These are phyloP conservation scores for Candida tetrigidarum DNA, from an alignment of 1,139 yeast species.

Conservation along the genomic window DNA sequence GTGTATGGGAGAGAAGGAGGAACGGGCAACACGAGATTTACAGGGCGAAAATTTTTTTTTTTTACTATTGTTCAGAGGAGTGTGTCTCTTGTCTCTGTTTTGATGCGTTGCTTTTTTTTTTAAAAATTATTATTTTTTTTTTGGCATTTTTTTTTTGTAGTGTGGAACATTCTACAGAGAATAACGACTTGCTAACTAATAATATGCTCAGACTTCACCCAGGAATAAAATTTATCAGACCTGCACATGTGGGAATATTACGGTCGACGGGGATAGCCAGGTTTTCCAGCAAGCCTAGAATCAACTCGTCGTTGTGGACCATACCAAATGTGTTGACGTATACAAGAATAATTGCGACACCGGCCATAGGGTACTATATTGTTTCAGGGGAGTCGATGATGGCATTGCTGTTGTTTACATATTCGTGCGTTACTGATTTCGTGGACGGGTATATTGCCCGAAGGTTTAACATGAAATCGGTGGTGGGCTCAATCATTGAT, in stretches of 20 bases:
- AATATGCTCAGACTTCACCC: constrained; percentile 10
- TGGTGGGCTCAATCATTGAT: constrained; percentile 89
- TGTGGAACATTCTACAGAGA: constrained; percentile 2
- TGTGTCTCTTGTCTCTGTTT: neutral
- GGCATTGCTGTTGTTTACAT: constrained; percentile 76
- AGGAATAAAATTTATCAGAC: neutral
- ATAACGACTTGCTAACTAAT: too few species aligned
- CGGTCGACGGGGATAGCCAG: neutral
- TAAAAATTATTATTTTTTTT: too few species aligned
- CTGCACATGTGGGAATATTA: neutral
- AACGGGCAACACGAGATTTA: too few species aligned
- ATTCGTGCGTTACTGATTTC: constrained; percentile 89
- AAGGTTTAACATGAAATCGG: constrained; percentile 71
- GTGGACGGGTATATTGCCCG: constrained; percentile 93
- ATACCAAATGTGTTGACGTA: constrained; percentile 85
- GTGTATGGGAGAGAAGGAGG: neutral
- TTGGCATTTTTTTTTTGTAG: too few species aligned
- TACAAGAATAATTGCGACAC: constrained; percentile 79
- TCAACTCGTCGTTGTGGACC: constrained; percentile 37
- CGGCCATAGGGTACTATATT: constrained; percentile 79
- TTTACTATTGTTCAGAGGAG: neutral
- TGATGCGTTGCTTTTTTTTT: constrained; percentile 1
- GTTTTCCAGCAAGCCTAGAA: constrained; percentile 4
- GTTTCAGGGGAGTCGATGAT: constrained; percentile 59
- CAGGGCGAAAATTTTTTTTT: constrained; percentile 4